Evolutionary conservation across 2,329 filamentous ascomycete species (phyloP).

Genomic region (Sporothrix luriei): DNA sequence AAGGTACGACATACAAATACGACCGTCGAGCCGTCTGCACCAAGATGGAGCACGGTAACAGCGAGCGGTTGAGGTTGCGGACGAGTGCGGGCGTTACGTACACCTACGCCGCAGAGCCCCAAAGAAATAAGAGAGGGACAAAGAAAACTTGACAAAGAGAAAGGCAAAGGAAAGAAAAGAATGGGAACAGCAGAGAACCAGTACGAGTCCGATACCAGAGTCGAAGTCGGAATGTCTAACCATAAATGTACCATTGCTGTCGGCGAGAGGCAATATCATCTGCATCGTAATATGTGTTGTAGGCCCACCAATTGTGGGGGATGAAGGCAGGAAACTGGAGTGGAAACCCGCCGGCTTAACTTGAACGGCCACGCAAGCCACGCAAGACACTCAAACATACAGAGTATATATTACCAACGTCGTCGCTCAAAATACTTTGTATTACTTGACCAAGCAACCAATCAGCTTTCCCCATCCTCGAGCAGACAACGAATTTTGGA

Average conservation of each 20-base stretch:
- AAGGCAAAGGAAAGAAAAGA: background rate
- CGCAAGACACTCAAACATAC: too few species aligned
- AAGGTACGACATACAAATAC: background rate
- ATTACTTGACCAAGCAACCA: too few species aligned
- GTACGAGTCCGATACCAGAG: too few species aligned
- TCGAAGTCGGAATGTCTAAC: background rate
- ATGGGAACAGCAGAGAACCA: too few species aligned
- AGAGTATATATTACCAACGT: too few species aligned
- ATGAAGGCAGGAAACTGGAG: slow-evolving; percentile 12
- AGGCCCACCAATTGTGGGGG: background rate
- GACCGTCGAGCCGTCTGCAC: slow-evolving; percentile 2
- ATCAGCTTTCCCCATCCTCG: too few species aligned
- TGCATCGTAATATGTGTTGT: background rate
- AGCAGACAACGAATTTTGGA: too few species aligned
- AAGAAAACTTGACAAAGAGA: background rate
- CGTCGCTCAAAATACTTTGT: too few species aligned
- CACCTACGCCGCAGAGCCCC: background rate
- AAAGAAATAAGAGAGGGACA: background rate
- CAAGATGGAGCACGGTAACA: slow-evolving; percentile 14
- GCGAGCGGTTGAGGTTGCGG: background rate
- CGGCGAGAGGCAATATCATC: slow-evolving; percentile 14
- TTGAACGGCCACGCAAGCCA: too few species aligned
- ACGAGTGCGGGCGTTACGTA: background rate
- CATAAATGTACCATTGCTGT: background rate
- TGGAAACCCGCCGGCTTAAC: background rate